Conservation (phyloP, 2,329 filamentous ascomycete genomes). For the Neocatenulostroma microsporum region DNA sequence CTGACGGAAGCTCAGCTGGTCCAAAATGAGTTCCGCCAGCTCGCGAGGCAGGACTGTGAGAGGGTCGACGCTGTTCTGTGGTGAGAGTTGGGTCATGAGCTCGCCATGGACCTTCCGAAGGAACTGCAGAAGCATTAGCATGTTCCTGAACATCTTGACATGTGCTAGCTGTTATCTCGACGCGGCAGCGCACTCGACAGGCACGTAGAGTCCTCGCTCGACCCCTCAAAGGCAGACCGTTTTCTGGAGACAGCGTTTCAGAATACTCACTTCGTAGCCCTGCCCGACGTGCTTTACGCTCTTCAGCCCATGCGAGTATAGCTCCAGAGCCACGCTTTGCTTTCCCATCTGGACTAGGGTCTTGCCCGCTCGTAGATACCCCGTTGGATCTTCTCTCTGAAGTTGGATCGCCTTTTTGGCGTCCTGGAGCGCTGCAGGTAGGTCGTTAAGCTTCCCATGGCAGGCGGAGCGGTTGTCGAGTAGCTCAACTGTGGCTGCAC, state of each 20-base stretch:
- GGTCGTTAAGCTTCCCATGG: conserved; percentile 46
- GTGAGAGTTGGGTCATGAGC: conserved; percentile 35
- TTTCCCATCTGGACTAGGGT: conserved; percentile 43
- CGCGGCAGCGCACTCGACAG: no score
- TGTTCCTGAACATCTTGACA: no score
- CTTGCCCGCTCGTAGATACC: conserved; percentile 51
- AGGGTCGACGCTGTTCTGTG: conserved; percentile 42
- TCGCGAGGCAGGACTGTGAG: conserved; percentile 49
- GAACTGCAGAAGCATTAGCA: conserved; percentile 11
- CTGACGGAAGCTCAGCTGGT: conserved; percentile 45
- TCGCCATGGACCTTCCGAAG: conserved; percentile 38
- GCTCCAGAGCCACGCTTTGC: conserved; percentile 45
- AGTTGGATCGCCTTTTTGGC: conserved; percentile 50
- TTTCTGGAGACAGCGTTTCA: no score
- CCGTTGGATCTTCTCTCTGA: conserved; percentile 45
- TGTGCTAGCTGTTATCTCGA: no score
- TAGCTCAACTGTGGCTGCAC: conserved; percentile 30
- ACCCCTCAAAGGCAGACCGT: no score
- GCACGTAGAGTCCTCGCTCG: no score
- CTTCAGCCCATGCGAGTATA: conserved; percentile 53
- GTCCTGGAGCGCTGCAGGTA: conserved; percentile 47
- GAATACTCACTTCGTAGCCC: conserved; percentile 20
- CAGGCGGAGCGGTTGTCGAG: conserved; percentile 51
- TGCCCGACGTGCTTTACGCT: conserved; percentile 37
- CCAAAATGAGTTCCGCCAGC: conserved; percentile 45